Percentiles rank a stretch among this genome's conserved stretches.
Conservation (phyloP, 495 filamentous ascomycete genomes). For the Echria macrotheca region DNA sequence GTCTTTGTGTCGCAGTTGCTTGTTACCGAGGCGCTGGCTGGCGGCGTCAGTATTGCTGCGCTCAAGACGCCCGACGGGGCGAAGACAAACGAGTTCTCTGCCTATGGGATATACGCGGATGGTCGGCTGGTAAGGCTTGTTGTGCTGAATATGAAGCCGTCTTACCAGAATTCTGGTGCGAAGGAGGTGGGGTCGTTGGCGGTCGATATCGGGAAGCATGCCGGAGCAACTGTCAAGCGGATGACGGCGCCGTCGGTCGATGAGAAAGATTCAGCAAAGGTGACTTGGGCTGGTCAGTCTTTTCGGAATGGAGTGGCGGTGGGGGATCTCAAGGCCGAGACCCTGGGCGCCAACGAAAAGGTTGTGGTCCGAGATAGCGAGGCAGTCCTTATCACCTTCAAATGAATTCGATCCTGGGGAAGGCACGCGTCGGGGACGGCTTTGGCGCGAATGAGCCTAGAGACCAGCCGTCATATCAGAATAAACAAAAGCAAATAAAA, state of each 20-base stretch:
- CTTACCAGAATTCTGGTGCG: too few species aligned
- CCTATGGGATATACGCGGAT: conserved; percentile 9
- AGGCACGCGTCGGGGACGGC: too few species aligned
- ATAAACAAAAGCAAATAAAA: too few species aligned
- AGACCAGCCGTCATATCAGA: too few species aligned
- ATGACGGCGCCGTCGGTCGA: conserved; percentile 21
- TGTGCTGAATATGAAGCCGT: conserved; percentile 18
- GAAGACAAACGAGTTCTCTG: conserved; percentile 10
- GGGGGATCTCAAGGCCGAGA: conserved; percentile 12
- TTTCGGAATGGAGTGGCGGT: conserved; percentile 15
- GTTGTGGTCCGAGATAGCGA: conserved; percentile 16
- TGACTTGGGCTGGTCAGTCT: conserved; percentile 22
- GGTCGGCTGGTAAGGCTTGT: conserved; percentile 9
- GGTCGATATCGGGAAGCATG: conserved; percentile 14
- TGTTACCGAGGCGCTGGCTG: conserved; percentile 13
- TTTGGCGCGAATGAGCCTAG: too few species aligned
- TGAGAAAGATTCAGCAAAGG: conserved; percentile 18
- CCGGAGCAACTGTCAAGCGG: conserved; percentile 14
- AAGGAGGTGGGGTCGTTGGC: conserved; percentile 1
- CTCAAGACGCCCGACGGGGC: conserved; percentile 9
- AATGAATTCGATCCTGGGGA: conserved; percentile 7
- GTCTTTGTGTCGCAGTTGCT: conserved; percentile 20
- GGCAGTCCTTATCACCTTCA: conserved; percentile 13
- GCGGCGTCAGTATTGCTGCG: conserved; percentile 13
- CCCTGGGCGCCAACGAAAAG: background rate